phyloP scores from a whole-genome alignment of 148 eudicot genomes.

The Vaccinium darrowii region DNA sequence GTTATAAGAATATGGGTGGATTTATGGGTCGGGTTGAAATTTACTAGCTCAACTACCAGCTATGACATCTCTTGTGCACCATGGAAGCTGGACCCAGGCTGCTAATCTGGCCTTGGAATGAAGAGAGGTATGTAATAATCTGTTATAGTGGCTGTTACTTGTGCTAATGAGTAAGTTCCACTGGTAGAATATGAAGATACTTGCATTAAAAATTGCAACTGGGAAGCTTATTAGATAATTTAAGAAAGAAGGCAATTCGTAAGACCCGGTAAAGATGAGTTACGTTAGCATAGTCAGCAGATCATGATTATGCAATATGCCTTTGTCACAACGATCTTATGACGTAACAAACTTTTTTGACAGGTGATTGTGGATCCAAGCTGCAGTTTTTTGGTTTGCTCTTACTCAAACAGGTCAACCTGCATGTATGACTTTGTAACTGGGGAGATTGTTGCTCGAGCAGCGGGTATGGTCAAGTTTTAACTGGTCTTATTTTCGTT shows the following conservation, averaged over 20 bases:
- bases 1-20: background rate
- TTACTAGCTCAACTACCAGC: background rate
- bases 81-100: background rate
- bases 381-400: constrained; percentile 54
- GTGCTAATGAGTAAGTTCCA: constrained; percentile 12
- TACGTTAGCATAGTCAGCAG: constrained; percentile 7
- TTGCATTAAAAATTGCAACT: constrained; percentile 30
- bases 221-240: constrained; percentile 46
- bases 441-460: constrained; percentile 54
- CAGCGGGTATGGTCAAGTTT: constrained; percentile 44
- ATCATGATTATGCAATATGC: background rate
- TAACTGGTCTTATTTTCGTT: constrained; percentile 48
- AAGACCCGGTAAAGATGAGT: constrained; percentile 49
- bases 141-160: constrained; percentile 2
- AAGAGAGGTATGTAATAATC: background rate
- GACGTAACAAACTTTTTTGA: constrained; percentile 10
- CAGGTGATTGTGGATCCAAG: constrained; percentile 54
- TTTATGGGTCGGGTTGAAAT: background rate
- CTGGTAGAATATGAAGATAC: constrained; percentile 55
- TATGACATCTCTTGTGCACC: background rate
- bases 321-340: constrained; percentile 19
- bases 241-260: constrained; percentile 35
- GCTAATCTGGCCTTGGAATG: background rate
- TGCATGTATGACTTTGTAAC: constrained; percentile 46
- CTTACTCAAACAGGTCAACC: constrained; percentile 47